Conservation (phyloP, 1,284 basidiomycete species). For the Neonothopanus nambi region DNA sequence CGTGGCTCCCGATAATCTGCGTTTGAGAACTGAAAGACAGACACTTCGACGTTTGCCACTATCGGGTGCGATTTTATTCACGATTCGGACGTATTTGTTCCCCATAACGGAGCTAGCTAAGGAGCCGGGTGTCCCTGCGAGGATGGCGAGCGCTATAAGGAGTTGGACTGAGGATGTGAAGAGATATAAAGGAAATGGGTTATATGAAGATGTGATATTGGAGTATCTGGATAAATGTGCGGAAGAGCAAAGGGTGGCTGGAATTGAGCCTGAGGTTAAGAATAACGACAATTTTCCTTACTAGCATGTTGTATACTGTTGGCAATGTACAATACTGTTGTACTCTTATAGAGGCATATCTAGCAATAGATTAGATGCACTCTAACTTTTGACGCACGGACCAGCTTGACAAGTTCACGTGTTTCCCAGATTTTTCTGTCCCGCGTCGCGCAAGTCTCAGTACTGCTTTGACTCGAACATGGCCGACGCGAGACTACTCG, state of each 20-base stretch:
- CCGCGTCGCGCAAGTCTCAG: too few relatives aligned
- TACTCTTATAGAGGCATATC: too few relatives aligned
- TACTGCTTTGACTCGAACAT: too few relatives aligned
- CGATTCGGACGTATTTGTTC: constrained; percentile 73
- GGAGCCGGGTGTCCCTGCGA: constrained; percentile 66
- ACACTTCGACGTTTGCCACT: constrained; percentile 67
- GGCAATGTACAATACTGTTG: too few relatives aligned
- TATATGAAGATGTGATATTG: constrained; percentile 48
- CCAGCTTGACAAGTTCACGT: too few relatives aligned
- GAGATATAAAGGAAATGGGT: constrained; percentile 57
- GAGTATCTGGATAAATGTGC: constrained; percentile 50
- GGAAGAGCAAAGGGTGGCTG: constrained; percentile 21
- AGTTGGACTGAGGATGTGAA: constrained; percentile 72
- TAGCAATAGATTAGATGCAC: too few relatives aligned
- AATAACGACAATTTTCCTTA: neutral
- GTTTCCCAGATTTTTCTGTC: too few relatives aligned
- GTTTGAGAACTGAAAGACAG: constrained; percentile 71
- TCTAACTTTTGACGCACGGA: too few relatives aligned
- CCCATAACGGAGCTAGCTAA: constrained; percentile 55
- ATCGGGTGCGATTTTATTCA: constrained; percentile 73
- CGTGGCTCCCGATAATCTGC: constrained; percentile 48
- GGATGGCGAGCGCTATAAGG: constrained; percentile 67
- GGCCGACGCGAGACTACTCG: constrained; percentile 18
- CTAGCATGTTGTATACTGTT: too few relatives aligned
- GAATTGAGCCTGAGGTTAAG: constrained; percentile 9